Percentiles rank a stretch among this genome's conserved stretches.
These are phyloP conservation scores for Jasminum sambac DNA, from an alignment of 257 asterid species.

Conservation along the genomic window DNA sequence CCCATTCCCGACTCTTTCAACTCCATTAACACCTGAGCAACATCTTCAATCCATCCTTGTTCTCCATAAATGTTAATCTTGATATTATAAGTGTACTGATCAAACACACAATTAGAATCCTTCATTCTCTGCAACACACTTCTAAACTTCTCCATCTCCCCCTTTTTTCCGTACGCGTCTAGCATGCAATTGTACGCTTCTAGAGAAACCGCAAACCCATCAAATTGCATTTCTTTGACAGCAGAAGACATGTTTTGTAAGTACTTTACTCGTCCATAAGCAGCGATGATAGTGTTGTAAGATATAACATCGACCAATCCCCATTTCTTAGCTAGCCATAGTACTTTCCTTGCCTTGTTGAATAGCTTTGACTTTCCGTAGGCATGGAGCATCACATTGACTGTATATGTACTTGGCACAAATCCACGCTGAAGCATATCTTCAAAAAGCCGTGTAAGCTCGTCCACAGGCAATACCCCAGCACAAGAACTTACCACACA, in stretches of 20 bases:
- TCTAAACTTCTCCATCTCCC: slow-evolving; percentile 85
- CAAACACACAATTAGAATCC: slow-evolving; percentile 60
- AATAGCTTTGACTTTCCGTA: slow-evolving; percentile 78
- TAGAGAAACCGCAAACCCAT: slow-evolving; percentile 81
- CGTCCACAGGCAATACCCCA: slow-evolving; percentile 82
- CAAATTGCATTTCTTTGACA: slow-evolving; percentile 68
- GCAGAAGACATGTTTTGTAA: slow-evolving; percentile 72
- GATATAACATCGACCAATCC: slow-evolving; percentile 71
- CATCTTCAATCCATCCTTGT: slow-evolving; percentile 83
- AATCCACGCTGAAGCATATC: slow-evolving; percentile 80
- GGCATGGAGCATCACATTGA: slow-evolving; percentile 76
- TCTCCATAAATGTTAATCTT: slow-evolving; percentile 80
- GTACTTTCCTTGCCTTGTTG: slow-evolving; percentile 62
- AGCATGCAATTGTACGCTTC: slow-evolving; percentile 90
- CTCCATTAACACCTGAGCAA: slow-evolving; percentile 49
- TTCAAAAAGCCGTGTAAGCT: slow-evolving; percentile 75
- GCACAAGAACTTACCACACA: slow-evolving; percentile 91
- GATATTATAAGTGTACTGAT: slow-evolving; percentile 68
- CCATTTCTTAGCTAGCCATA: slow-evolving; percentile 66
- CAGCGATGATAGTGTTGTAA: slow-evolving; percentile 84
- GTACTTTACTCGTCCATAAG: slow-evolving; percentile 72
- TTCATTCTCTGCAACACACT: slow-evolving; percentile 71
- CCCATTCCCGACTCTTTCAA: slow-evolving; percentile 53
- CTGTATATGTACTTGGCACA: slow-evolving; percentile 61
- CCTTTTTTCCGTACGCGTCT: slow-evolving; percentile 92